These are phyloP conservation scores for Diaporthe australafricana DNA, from an alignment of 2,329 filamentous ascomycete genomes.

Conservation along the genomic window DNA sequence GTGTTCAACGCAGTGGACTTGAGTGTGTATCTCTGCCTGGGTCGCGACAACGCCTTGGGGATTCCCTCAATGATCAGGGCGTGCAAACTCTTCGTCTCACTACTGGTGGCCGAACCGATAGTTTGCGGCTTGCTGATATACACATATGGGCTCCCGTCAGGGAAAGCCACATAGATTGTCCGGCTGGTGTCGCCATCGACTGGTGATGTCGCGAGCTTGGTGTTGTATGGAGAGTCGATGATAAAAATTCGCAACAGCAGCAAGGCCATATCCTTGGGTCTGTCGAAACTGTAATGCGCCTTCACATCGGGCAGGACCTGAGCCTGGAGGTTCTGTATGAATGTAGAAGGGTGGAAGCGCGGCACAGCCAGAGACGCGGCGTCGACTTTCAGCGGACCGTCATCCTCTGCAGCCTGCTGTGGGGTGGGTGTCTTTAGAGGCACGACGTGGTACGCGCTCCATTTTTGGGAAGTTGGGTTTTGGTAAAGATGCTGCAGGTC, in stretches of 20 bases:
- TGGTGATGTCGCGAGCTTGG: slow-evolving; percentile 59
- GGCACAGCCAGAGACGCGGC: slow-evolving; percentile 66
- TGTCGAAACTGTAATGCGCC: slow-evolving; percentile 83
- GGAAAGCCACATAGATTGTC: slow-evolving; percentile 85
- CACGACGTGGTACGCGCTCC: slow-evolving; percentile 71
- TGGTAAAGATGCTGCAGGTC: slow-evolving; percentile 75
- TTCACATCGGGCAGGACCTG: slow-evolving; percentile 84
- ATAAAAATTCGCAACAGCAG: slow-evolving; percentile 83
- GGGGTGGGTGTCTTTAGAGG: slow-evolving; percentile 56
- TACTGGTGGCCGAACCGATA: slow-evolving; percentile 52
- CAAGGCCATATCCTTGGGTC: slow-evolving; percentile 76
- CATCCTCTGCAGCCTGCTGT: slow-evolving; percentile 48
- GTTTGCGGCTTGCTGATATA: slow-evolving; percentile 71
- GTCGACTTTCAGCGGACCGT: slow-evolving; percentile 56
- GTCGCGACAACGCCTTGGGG: slow-evolving; percentile 83
- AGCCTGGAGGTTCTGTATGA: slow-evolving; percentile 79
- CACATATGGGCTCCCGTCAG: slow-evolving; percentile 81
- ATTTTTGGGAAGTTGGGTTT: slow-evolving; percentile 72
- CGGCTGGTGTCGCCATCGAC: slow-evolving; percentile 72
- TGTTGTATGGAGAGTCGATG: slow-evolving; percentile 84
- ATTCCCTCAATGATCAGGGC: slow-evolving; percentile 82
- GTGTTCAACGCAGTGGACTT: slow-evolving; percentile 76
- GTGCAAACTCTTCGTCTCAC: slow-evolving; percentile 73
- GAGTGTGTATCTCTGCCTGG: slow-evolving; percentile 77
- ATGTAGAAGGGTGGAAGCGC: slow-evolving; percentile 83